Evolutionary conservation across 768 basidiomycete species (phyloP).

Genomic region (Hypsizygus marmoreus): DNA sequence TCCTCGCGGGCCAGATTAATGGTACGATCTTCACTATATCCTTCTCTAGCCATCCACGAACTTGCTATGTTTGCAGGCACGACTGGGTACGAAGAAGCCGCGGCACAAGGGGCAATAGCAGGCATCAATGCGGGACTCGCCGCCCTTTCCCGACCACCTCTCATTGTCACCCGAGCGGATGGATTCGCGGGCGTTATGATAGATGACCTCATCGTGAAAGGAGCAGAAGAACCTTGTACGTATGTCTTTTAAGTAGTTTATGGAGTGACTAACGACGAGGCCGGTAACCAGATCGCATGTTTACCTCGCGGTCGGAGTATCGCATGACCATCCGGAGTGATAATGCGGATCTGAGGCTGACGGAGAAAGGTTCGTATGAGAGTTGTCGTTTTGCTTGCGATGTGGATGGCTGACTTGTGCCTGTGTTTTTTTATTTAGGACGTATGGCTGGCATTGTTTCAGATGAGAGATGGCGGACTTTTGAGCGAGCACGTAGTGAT

Average conservation of each 20-base stretch:
- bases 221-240: constrained; percentile 89
- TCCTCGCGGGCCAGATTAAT: constrained; percentile 90
- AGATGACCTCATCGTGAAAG: constrained; percentile 86
- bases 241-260: no score
- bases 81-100: constrained; percentile 94
- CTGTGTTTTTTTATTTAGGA: constrained; percentile 29
- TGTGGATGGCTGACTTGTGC: background rate
- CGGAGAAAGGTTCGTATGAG: constrained; percentile 64
- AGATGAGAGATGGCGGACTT: constrained; percentile 42
- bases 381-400: no score
- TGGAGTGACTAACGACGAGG: no score
- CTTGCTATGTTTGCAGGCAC: constrained; percentile 52
- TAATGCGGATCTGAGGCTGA: constrained; percentile 85
- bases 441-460: constrained; percentile 47
- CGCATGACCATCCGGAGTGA: constrained; percentile 86
- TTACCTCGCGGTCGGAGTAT: constrained; percentile 89
- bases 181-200: constrained; percentile 90
- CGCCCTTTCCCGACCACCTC: constrained; percentile 52
- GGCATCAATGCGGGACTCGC: constrained; percentile 86
- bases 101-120: constrained; percentile 85
- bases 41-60: background rate
- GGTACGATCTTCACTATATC: constrained; percentile 37
- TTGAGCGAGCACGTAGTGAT: constrained; percentile 32
- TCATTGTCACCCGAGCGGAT: constrained; percentile 80
- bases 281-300: constrained; percentile 88